A percentile compares a stretch with the other conserved stretches of the same genome.
Evolutionary conservation across 192 early-diverging fungal species (phyloP).

Genomic region (Backusella parvicylindrica): DNA sequence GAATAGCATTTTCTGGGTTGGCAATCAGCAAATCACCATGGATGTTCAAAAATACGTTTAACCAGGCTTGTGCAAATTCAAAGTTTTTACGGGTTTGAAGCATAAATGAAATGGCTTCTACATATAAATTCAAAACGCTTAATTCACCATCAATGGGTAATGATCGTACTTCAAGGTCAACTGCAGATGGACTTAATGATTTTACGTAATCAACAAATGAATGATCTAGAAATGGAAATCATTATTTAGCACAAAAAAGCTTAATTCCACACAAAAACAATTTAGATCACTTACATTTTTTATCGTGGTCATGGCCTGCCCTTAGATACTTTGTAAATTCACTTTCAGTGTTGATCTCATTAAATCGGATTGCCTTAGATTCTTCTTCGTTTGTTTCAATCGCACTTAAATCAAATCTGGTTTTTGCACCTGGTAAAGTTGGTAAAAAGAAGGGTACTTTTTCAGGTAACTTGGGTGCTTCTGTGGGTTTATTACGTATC

Average conservation of each 20-base stretch:
- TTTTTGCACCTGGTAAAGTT: slow-evolving; percentile 63
- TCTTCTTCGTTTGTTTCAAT: slow-evolving; percentile 32
- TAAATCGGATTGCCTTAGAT: slow-evolving; percentile 40
- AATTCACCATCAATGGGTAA: slow-evolving; percentile 67
- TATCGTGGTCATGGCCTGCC: slow-evolving; percentile 36
- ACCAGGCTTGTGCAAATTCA: slow-evolving; percentile 79
- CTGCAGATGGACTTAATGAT: slow-evolving; percentile 73
- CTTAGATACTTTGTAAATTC: slow-evolving; percentile 60
- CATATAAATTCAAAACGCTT: slow-evolving; percentile 57
- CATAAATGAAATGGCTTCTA: slow-evolving; percentile 59
- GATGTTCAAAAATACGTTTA: slow-evolving; percentile 76
- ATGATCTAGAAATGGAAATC: slow-evolving; percentile 32
- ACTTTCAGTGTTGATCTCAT: slow-evolving; percentile 51
- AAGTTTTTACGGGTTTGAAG: slow-evolving; percentile 73
- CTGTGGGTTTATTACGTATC: slow-evolving; percentile 86
- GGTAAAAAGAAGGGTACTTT: slow-evolving; percentile 94
- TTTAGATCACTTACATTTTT: slow-evolving; percentile 37
- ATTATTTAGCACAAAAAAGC: background rate
- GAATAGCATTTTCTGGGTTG: slow-evolving; percentile 44
- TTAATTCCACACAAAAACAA: too few relatives aligned
- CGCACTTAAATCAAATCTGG: slow-evolving; percentile 17
- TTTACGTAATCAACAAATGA: slow-evolving; percentile 71
- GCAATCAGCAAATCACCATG: slow-evolving; percentile 75
- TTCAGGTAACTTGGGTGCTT: slow-evolving; percentile 87
- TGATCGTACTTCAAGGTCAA: slow-evolving; percentile 85